Percentiles rank a stretch among this genome's conserved stretches.
These are phyloP conservation scores for Powellomyces hirtus DNA, from an alignment of 192 early-diverging fungal genomes.

Conservation along the genomic window DNA sequence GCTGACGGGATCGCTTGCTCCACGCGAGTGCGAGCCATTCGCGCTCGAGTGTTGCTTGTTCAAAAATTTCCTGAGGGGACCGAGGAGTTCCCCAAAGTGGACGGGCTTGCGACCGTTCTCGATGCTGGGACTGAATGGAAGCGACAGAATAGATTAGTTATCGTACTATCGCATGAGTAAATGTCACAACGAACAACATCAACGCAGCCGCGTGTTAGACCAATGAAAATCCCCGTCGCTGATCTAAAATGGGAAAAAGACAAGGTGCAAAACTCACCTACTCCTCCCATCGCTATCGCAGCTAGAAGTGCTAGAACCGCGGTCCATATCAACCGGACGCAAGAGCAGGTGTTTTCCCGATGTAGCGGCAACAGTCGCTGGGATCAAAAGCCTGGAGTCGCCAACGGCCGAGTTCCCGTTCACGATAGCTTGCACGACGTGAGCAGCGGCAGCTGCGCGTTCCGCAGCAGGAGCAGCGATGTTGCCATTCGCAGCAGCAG, in stretches of 20 bases:
- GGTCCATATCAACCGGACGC: not conserved
- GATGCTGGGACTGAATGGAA: not conserved
- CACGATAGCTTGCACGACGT: not conserved
- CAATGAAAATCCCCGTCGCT: not conserved
- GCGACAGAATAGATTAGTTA: not conserved
- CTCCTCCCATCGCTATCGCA: not conserved
- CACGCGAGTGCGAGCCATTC: not conserved
- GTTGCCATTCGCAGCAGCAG: not conserved
- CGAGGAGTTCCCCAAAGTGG: not conserved
- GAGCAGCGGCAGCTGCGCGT: not conserved
- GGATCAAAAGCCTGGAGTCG: not conserved
- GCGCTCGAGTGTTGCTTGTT: not conserved
- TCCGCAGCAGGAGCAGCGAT: not conserved
- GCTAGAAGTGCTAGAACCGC: not conserved
- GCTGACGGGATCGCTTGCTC: not conserved
- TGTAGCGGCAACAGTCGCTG: not conserved
- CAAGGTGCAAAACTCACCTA: not conserved
- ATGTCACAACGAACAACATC: not conserved
- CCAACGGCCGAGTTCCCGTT: not conserved
- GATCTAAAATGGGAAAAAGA: not conserved
- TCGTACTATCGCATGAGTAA: not conserved
- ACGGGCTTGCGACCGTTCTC: not conserved
- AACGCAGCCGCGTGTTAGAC: not conserved
- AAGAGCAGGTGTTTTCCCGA: not conserved
- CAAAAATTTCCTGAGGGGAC: not conserved